phyloP scores from a whole-genome alignment of 2,329 filamentous ascomycete species.

The Diaporthe sp. region DNA sequence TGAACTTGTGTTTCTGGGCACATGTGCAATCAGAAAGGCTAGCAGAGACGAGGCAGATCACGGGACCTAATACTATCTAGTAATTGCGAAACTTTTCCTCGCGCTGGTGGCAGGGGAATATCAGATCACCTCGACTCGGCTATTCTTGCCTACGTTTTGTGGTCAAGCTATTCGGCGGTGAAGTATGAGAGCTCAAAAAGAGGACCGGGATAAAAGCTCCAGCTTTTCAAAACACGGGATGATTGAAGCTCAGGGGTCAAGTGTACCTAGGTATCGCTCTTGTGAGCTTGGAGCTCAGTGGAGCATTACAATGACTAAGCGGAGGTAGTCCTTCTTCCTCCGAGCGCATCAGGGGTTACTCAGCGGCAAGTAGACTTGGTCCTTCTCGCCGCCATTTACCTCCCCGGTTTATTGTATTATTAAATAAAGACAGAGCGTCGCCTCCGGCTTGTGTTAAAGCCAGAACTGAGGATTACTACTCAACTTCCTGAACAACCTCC shows the following conservation, averaged over 20 bases:
- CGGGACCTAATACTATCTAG: background rate
- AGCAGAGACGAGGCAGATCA: background rate
- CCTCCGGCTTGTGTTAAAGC: too few relatives aligned
- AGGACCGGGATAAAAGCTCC: too few relatives aligned
- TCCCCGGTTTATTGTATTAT: background rate
- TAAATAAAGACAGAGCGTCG: background rate
- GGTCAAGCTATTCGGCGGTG: too few relatives aligned
- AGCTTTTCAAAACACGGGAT: background rate
- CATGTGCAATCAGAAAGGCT: slow-evolving; percentile 10
- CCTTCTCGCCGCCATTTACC: background rate
- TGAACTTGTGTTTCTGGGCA: slow-evolving; percentile 10
- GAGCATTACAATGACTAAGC: slow-evolving; percentile 4
- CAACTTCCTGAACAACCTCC: background rate
- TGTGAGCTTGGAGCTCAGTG: too few relatives aligned
- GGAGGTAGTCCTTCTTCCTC: background rate
- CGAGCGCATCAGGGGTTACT: background rate
- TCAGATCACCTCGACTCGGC: background rate
- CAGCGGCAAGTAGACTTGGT: background rate
- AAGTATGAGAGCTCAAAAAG: background rate
- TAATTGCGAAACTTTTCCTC: background rate
- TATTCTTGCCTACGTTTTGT: background rate
- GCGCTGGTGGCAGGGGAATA: too few relatives aligned
- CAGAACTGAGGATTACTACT: too few relatives aligned
- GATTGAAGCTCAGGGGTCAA: background rate
- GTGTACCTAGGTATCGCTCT: background rate